A percentile compares a stretch with the other conserved stretches of the same genome.
Evolutionary conservation across 192 early-diverging fungal genomes (phyloP).

Genomic region (Backusella australiensis): DNA sequence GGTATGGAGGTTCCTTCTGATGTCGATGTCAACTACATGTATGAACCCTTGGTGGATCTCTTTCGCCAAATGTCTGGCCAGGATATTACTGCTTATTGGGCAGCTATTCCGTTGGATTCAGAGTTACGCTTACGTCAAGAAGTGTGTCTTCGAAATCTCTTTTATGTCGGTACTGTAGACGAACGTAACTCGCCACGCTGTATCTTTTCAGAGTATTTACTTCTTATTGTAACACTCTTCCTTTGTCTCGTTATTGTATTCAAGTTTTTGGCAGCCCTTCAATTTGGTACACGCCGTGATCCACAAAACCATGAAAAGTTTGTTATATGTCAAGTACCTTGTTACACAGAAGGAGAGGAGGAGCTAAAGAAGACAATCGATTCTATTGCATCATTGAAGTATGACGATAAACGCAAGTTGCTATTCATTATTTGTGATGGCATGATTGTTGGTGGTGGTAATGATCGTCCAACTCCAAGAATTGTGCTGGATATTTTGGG

Average conservation of each 20-base stretch:
- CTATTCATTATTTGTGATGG: conserved; percentile 78
- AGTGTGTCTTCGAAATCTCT: conserved; percentile 80
- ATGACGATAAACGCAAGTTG: conserved; percentile 82
- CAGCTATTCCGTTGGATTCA: conserved; percentile 48
- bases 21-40: conserved; percentile 56
- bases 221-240: conserved; percentile 77
- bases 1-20: conserved; percentile 37
- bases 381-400: conserved; percentile 65
- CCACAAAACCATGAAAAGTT: conserved; percentile 72
- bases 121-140: conserved; percentile 44
- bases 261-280: conserved; percentile 73
- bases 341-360: conserved; percentile 80
- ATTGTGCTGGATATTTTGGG: conserved; percentile 81
- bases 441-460: conserved; percentile 76
- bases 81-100: conserved; percentile 63
- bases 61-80: conserved; percentile 60
- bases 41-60: conserved; percentile 56
- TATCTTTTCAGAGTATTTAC: conserved; percentile 81
- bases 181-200: conserved; percentile 73
- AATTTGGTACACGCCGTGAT: conserved; percentile 55
- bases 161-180: conserved; percentile 87
- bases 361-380: conserved; percentile 71
- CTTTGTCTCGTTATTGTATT: conserved; percentile 81
- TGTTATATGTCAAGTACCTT: conserved; percentile 75
- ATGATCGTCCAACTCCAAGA: conserved; percentile 77